Evolutionary conservation across 345 rosid species (phyloP), one percentile per base, ranked within the genome.

Genomic region (Citrus unshiu): DNA sequence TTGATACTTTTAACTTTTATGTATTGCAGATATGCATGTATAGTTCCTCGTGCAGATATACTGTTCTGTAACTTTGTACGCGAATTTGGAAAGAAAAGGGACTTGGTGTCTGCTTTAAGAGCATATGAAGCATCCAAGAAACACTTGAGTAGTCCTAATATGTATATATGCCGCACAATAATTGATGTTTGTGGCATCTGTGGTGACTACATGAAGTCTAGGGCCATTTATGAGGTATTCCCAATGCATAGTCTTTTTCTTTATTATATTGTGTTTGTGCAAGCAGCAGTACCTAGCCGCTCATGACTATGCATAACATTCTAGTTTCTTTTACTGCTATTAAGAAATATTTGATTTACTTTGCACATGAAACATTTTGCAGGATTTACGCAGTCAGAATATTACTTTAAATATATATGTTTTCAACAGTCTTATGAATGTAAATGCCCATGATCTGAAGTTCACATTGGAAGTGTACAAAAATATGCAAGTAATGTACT

Each of bases 401-500:
- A 75, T 93, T 75, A 78, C 81, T 76, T 94, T 90, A 78, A 93
- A 95, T 68, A 80, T 89, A 37, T 95, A 83, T 83, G 93, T 95
- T 79, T 88, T 90, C 89, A 95, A 93, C 90, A 92, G 98, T 80
- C 90, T 93, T 61, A 91, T 95, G 98, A 95, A 93, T 66, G 98
- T 88, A 83, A 93, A 95, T 89, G 89, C 98, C 70, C 90, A 86
- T 83, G 98, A 92, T 81, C 82, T 95, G 88, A 84, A 81, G 80
- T 95, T 89, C 79, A 89, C 89, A 79, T 69, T 91, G 81, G 74
- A 83, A 71, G 79, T 92, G 78, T 89, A 91, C 95, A 91, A 85
- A 84, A 83, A 81, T 78, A 92, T 93, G 95, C 88, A 84, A 81
- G 98, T 93, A 87, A 84, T 74, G 79, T 70, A 80, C 78, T 79